Base-by-base conservation (phyloP, 441 rosid species). In the Omphalea diandra region DNA sequence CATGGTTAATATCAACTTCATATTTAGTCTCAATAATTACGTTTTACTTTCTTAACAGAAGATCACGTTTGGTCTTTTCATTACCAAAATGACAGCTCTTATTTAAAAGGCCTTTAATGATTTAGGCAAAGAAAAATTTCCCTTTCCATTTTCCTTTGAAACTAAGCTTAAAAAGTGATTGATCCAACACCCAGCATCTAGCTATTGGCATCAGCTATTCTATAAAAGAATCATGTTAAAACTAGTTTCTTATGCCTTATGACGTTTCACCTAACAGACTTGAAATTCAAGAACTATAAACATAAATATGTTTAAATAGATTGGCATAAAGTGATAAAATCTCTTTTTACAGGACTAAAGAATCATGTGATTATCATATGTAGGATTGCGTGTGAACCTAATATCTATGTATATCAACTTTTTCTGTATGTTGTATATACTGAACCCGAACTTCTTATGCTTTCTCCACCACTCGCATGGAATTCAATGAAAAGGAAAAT, bases 21-120 rank as follows among this genome's bases (percentile, higher is more conserved):
- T 61, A 24, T 36, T 33, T 50, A 22, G 7, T 31, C 18, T 46
- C 11, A 32, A 65, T 47, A 46, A 47, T 49, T 50, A 40, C 20
- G 7, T 18, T 5, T 20, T 6, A n/a, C n/a, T 50, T 20, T 5
- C 9, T 22, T 10, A 33, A 41, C 38, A 26, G 5, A 26, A 55
- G 14, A 40, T 9, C 33, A 36, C 22, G 62, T 55, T 41, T 41
- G 53, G 63, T 67, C 71, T 52, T 52, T 54, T 67, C 71, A 67
- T 2, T 67, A 67, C 63, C 71, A 54, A 55, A 54, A 18, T 67
- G 71, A 67, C 50, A 67, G 63, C 52, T 67, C 63, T 41, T 54
- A 27, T 17, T 54, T 29, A 47, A 29, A 27, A 27, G 24, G 6
- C n/a, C 40, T 29, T 46, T 46, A 50, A 50, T 40, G 29, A 67